These are phyloP conservation scores for Neurospora sp. DNA, from an alignment of 2,329 filamentous ascomycete genomes.

Conservation along the genomic window DNA sequence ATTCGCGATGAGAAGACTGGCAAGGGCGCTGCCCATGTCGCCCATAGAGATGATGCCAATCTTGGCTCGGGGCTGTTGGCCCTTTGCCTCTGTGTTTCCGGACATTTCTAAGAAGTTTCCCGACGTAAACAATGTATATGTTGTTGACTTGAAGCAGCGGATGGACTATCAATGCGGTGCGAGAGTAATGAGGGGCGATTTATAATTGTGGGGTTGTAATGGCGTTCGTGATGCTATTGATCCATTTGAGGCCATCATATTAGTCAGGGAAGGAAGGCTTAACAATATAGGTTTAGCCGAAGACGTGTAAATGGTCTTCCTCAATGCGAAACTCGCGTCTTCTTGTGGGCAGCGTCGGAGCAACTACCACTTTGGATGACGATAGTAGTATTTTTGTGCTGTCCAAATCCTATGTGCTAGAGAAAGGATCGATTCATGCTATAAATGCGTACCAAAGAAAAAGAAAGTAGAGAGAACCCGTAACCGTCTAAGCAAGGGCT, in stretches of 20 bases:
- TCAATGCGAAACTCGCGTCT: background rate
- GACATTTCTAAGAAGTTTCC: background rate
- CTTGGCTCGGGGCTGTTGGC: conserved; percentile 17
- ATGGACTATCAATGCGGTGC: background rate
- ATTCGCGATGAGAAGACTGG: conserved; percentile 35
- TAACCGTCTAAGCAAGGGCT: background rate
- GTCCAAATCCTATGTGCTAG: background rate
- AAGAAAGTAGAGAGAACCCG: background rate
- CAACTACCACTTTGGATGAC: background rate
- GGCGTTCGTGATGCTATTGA: background rate
- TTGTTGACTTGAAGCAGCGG: background rate
- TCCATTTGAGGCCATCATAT: background rate
- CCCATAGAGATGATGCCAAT: conserved; percentile 44
- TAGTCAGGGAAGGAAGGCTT: background rate
- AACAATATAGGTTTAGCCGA: background rate
- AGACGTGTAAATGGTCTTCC: background rate
- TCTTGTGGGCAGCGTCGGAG: background rate
- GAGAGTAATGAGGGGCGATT: background rate
- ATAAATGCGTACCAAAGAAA: background rate
- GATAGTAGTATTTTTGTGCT: background rate
- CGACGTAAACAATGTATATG: background rate
- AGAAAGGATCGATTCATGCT: background rate
- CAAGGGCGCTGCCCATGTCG: conserved; percentile 45
- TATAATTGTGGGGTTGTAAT: background rate
- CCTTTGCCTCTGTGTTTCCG: background rate